A percentile compares a stretch with the other conserved stretches of the same genome.
phyloP scores from a whole-genome alignment of 495 filamentous ascomycete species.

The Lindgomyces ingoldianus region DNA sequence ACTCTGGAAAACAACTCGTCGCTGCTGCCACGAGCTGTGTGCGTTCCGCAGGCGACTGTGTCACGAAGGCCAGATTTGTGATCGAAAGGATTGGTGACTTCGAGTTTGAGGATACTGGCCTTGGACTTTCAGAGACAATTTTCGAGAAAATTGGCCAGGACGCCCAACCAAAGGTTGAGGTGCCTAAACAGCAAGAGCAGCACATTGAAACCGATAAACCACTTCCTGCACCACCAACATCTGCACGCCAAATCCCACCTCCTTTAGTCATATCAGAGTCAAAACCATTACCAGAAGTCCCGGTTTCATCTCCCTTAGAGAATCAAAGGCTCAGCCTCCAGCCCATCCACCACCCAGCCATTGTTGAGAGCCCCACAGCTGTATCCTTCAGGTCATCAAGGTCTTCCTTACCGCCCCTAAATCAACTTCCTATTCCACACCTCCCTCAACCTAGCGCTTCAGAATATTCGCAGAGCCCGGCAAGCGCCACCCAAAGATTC shows the following conservation, averaged over 20 bases:
- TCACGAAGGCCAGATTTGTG: slow-evolving; percentile 78
- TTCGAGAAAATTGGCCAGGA: slow-evolving; percentile 30
- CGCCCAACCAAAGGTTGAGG: slow-evolving; percentile 15
- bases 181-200: slow-evolving; percentile 4
- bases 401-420: slow-evolving; percentile 38
- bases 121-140: slow-evolving; percentile 39
- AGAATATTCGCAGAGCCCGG: slow-evolving; percentile 37
- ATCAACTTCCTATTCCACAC: slow-evolving; percentile 41
- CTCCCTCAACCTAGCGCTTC: slow-evolving; percentile 47
- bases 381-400: slow-evolving; percentile 38
- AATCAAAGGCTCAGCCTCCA: slow-evolving; percentile 21
- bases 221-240: slow-evolving; percentile 34
- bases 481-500: slow-evolving; percentile 32
- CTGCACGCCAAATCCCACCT: slow-evolving; percentile 23
- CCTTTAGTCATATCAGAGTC: slow-evolving; percentile 38
- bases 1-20: slow-evolving; percentile 76
- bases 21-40: slow-evolving; percentile 87
- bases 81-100: slow-evolving; percentile 94
- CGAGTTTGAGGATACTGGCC: slow-evolving; percentile 63
- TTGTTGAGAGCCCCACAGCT: slow-evolving; percentile 36
- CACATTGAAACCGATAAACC: slow-evolving; percentile 36
- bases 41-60: slow-evolving; percentile 84
- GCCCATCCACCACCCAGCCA: slow-evolving; percentile 19
- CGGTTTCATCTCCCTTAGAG: slow-evolving; percentile 29
- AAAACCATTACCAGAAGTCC: slow-evolving; percentile 41